phyloP scores from a whole-genome alignment of 2,329 filamentous ascomycete species.

The Fusarium burgessii region DNA sequence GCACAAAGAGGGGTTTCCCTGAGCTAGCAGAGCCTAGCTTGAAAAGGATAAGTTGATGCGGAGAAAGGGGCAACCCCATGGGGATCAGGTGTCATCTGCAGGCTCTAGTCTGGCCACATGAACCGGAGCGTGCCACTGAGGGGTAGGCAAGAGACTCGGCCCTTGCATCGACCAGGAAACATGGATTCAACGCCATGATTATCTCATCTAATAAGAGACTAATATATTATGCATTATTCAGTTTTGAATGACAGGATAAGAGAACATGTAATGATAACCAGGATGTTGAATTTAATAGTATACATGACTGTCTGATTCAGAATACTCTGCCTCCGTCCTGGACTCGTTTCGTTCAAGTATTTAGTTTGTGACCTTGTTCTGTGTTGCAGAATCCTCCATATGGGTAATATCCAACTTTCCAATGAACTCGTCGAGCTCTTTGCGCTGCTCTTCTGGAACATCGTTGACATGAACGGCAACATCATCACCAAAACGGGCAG shows the following conservation, averaged over 20 bases:
- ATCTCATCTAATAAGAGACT: not conserved
- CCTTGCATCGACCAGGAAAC: not conserved
- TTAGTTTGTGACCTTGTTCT: not conserved
- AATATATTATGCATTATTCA: no score
- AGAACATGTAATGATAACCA: no score
- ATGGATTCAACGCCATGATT: not conserved
- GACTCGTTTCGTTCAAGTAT: no score
- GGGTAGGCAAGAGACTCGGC: not conserved
- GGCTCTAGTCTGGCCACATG: not conserved
- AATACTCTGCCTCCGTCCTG: no score
- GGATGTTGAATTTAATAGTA: no score
- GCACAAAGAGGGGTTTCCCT: not conserved
- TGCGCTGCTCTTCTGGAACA: slow-evolving; percentile 50
- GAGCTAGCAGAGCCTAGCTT: not conserved
- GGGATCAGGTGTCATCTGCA: not conserved
- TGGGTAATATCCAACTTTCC: not conserved
- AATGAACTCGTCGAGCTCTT: not conserved
- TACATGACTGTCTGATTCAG: not conserved
- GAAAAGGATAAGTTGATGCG: not conserved
- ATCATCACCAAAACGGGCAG: slow-evolving; percentile 58
- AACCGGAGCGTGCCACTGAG: slow-evolving; percentile 8
- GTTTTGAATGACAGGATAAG: no score
- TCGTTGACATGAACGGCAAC: slow-evolving; percentile 60
- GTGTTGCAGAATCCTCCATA: not conserved
- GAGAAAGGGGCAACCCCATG: not conserved